Percentiles rank a stretch among this genome's conserved stretches.
Evolutionary conservation across 2,329 filamentous ascomycete species (phyloP).

Genomic region (Corinectria fuckeliana): DNA sequence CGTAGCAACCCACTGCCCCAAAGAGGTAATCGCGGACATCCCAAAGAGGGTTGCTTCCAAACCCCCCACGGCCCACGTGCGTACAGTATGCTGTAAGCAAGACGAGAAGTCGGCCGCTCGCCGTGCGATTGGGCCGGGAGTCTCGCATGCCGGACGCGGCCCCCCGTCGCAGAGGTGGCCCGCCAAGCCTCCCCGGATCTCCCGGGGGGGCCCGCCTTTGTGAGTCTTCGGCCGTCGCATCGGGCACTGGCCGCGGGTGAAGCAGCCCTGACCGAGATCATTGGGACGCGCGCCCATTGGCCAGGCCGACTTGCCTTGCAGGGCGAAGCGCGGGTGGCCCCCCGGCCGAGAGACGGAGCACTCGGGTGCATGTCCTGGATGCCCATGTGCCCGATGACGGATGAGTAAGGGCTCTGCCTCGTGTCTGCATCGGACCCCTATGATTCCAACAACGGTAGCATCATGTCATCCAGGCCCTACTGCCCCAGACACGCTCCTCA

Average conservation of each 20-base stretch:
- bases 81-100: too few species aligned
- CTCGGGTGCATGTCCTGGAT: conserved; percentile 1
- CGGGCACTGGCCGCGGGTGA: conserved; percentile 21
- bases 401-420: conserved; percentile 8
- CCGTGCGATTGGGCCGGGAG: conserved; percentile 9
- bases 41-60: not conserved
- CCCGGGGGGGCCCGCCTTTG: conserved; percentile 29
- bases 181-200: conserved; percentile 22
- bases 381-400: conserved; percentile 11
- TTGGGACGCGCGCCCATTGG: conserved; percentile 33
- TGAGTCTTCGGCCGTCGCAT: conserved; percentile 13
- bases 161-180: too few species aligned
- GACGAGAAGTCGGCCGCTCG: not conserved
- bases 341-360: conserved; percentile 4
- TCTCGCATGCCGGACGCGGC: not conserved
- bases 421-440: not conserved
- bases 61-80: not conserved
- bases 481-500: not conserved
- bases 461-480: conserved; percentile 11
- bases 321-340: not conserved
- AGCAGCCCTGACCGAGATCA: conserved; percentile 34
- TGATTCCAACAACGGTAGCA: not conserved
- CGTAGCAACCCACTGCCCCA: not conserved
- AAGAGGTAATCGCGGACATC: not conserved
- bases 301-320: not conserved